Evolutionary conservation across 2,329 filamentous ascomycete genomes (phyloP), one percentile per base, ranked within the genome.

Genomic region (Neopestalotiopsis clavispora): DNA sequence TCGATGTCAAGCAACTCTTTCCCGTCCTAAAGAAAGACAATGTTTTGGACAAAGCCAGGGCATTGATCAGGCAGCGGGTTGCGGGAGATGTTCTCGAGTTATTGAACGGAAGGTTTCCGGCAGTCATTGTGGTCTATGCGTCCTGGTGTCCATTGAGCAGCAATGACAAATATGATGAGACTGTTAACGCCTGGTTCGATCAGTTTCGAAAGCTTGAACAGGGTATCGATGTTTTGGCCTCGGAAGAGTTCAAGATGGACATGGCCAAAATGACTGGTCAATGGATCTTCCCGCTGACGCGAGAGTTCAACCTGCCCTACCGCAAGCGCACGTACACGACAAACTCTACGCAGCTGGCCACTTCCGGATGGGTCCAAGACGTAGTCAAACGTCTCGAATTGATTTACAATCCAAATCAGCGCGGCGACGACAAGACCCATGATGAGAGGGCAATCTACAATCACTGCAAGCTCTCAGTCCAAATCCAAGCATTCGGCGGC

Each of bases 221-320:
- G 13, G 13, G n/a, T 4, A 9, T 10, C 4, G 56, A 58, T n/a
- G 28, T 4, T 13, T 13, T 58, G 17, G n/a, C 30, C 20, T 12
- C 56, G 12, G 9, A 17, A 6, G 56, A 58, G 4, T 49, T 49
- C 3, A 30, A 58, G 1, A 20, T 23, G 3, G 17, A 58, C 20
- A 58, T 86, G 83, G 81, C 82, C 1, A 71, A 80, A 28, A 74
- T 86, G 70, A 83, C 83, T 0, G 77, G 78, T 4, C 76, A 80
- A 49, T 86, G 84, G 84, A 79, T 86, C 68, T 85, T 86, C 75
- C 77, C 74, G 0, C 81, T 82, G 67, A 76, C 78, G 4, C 79
- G 84, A 49, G 84, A 86, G 72, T 86, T 85, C 68, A 79, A 84
- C 34, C 79, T 82, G 28, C 84, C 84, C 0, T 86, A 86, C 67